phyloP scores from a whole-genome alignment of 148 eudicot genomes.

The Dysphania ambrosioides region DNA sequence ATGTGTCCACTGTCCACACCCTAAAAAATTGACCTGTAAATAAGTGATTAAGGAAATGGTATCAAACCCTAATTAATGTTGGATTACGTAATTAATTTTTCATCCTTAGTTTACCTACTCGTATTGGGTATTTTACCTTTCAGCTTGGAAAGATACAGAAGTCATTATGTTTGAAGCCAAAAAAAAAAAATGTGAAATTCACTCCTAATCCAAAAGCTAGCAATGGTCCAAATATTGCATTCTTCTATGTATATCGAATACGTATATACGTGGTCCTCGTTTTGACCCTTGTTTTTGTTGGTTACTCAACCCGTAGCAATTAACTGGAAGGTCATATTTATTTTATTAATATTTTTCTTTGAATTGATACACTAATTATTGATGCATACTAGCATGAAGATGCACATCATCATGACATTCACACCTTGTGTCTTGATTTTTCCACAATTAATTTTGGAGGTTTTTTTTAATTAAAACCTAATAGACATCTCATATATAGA shows the following conservation, averaged over 20 bases:
- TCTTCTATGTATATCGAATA: background rate
- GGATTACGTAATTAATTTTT: constrained; percentile 8
- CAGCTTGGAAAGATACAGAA: background rate
- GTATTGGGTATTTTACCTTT: background rate
- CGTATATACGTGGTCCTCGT: constrained; percentile 1
- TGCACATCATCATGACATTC: too few species aligned
- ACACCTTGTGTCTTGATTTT: too few species aligned
- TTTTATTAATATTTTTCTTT: too few species aligned
- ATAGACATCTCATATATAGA: too few species aligned
- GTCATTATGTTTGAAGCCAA: background rate
- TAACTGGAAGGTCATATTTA: too few species aligned
- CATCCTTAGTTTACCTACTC: constrained; percentile 10
- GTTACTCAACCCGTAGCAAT: too few species aligned
- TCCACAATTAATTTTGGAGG: too few species aligned
- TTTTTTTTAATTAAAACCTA: too few species aligned
- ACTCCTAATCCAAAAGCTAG: background rate
- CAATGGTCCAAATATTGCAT: background rate
- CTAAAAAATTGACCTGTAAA: background rate
- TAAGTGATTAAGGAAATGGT: background rate
- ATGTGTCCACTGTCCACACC: too few species aligned
- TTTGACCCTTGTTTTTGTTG: constrained; percentile 1
- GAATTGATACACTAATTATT: too few species aligned
- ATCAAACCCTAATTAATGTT: background rate
- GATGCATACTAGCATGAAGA: too few species aligned
- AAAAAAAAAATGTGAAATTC: background rate